A percentile compares a stretch with the other conserved stretches of the same genome.
Conservation (phyloP, 1,139 yeast species). For the Scheffersomyces stambukii region DNA sequence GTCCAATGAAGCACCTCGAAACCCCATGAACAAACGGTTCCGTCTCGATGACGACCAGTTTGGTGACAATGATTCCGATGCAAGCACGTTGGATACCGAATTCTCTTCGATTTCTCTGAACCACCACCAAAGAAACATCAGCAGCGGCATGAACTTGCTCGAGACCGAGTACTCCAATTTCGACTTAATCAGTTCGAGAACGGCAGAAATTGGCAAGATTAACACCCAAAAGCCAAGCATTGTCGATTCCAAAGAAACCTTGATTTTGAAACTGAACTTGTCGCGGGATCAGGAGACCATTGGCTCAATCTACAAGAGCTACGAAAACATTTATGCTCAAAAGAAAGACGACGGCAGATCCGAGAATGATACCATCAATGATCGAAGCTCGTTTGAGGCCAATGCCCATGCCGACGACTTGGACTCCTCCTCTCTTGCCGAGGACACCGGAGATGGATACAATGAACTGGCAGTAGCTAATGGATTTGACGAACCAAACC, state of each 20-base stretch:
- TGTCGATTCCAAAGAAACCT: constrained; percentile 27
- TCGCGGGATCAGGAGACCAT: not conserved
- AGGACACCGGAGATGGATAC: constrained; percentile 10
- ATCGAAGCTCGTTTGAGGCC: constrained; percentile 4
- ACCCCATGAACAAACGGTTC: constrained; percentile 12
- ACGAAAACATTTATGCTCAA: not conserved
- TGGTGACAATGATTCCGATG: constrained; percentile 20
- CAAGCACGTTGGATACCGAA: constrained; percentile 19
- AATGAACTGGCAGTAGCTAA: constrained; percentile 7
- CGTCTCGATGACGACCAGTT: constrained; percentile 16
- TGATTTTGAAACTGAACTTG: constrained; percentile 12
- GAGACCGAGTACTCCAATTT: constrained; percentile 26
- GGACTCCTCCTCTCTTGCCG: constrained; percentile 17
- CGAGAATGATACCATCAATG: constrained; percentile 1
- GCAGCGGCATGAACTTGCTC: constrained; percentile 4
- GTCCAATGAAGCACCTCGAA: constrained; percentile 14
- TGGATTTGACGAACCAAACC: no score
- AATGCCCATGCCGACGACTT: constrained; percentile 4
- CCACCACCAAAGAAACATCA: constrained; percentile 1
- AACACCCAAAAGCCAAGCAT: constrained; percentile 22
- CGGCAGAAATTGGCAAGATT: constrained; percentile 28
- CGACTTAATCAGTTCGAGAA: constrained; percentile 28
- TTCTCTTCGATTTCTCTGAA: constrained; percentile 9
- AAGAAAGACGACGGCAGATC: not conserved
- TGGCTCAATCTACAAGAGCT: not conserved